These are phyloP conservation scores for Cladosporium halotolerans DNA, from an alignment of 2,329 filamentous ascomycete genomes.

Conservation along the genomic window DNA sequence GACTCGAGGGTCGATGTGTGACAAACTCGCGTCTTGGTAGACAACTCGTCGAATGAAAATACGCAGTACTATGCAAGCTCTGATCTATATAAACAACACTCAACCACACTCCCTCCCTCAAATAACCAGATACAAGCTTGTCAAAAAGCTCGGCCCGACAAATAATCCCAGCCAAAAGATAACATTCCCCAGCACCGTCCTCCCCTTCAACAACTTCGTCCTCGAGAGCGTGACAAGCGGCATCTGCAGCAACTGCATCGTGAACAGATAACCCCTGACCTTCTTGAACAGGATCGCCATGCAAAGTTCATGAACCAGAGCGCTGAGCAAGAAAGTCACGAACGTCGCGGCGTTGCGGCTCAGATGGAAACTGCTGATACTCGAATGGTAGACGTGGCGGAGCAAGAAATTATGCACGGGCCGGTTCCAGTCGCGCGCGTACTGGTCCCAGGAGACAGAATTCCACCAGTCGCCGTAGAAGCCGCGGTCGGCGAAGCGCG, in stretches of 20 bases:
- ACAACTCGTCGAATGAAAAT: too few species aligned
- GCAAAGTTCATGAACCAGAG: constrained; percentile 66
- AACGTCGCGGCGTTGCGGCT: constrained; percentile 66
- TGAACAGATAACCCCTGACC: constrained; percentile 64
- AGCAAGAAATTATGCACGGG: constrained; percentile 73
- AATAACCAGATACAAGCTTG: constrained; percentile 46
- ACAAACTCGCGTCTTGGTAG: too few species aligned
- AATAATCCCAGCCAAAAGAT: constrained; percentile 77
- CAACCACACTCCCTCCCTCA: constrained; percentile 16
- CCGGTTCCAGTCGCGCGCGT: constrained; percentile 74
- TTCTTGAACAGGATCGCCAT: constrained; percentile 80
- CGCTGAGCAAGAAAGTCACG: constrained; percentile 67
- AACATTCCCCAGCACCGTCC: constrained; percentile 61
- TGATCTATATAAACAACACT: neutral
- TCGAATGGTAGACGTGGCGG: constrained; percentile 72
- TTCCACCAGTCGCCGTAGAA: constrained; percentile 56
- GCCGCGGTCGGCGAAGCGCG: constrained; percentile 67
- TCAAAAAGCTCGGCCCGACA: constrained; percentile 62
- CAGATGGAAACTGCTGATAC: constrained; percentile 66
- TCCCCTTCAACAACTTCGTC: constrained; percentile 58
- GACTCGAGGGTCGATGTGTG: too few species aligned
- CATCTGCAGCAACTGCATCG: constrained; percentile 68
- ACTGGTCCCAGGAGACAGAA: constrained; percentile 62
- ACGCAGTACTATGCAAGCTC: neutral
- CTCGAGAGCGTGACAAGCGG: constrained; percentile 63